Base-by-base conservation (phyloP, 257 asterid genomes). In the Solanum piurae region DNA sequence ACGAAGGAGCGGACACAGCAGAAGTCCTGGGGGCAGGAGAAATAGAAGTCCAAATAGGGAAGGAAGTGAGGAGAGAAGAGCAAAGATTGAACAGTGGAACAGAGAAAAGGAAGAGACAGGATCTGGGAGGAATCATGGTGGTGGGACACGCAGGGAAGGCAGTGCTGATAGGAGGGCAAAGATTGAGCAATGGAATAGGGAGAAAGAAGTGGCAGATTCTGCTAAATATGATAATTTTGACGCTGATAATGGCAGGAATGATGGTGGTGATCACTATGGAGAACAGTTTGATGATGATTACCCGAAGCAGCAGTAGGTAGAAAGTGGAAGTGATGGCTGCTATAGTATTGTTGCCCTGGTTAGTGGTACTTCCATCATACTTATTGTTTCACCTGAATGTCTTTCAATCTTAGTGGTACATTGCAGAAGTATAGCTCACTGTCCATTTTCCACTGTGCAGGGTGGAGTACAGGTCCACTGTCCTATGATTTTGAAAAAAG, bases 91-190 rank as follows among this genome's bases (percentile, higher is more conserved):
- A 86, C 97, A 88, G 71, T 95, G 98, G 98, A 95, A 95, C 83
- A 92, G 90, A 88, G 93, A 91, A 80, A 89, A 77, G 89, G 91
- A 86, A 29, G 88, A 77, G 20, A 87, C 38, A 12, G 90, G 87
- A 29, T 62, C 86, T 83, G 89, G 87, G n/a, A 87, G 74, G 86
- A 83, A 71, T 77, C 88, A 89, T 72, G 52, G 68, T n/a, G 92
- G 97, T 80, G 94, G 95, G 72, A 89, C 87, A 52, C 93, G 92
- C 85, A 90, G 95, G 91, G 98, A 93, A 87, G 94, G 94, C 89
- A 95, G 98, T 87, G 98, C 91, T 21, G 98, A 95, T 89, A 95
- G 98, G 89, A 93, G 98, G 92, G 98, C 96, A 60, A 95, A 86
- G 87, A 95, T 95, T 77, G 98, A 93, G 90, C 98, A 90, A 72